Conservation (phyloP, 1,284 basidiomycete genomes). For the Sporisorium exsertum region DNA sequence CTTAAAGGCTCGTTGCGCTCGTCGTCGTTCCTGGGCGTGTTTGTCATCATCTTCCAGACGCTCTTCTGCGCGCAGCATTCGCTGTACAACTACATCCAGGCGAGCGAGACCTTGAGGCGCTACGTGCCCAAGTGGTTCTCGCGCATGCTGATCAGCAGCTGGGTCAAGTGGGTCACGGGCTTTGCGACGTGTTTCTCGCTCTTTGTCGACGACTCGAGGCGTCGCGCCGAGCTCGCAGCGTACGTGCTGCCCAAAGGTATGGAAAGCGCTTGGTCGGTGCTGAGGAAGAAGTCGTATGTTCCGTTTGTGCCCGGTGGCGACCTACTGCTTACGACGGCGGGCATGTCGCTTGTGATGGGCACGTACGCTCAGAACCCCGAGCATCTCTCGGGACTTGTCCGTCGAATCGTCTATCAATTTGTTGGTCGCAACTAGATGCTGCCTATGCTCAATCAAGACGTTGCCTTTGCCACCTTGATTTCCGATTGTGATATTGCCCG, state of each 20-base stretch:
- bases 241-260: constrained; percentile 90
- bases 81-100: constrained; percentile 71
- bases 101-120: constrained; percentile 24
- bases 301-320: constrained; percentile 77
- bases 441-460: constrained; percentile 1
- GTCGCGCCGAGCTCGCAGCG: constrained; percentile 88
- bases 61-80: constrained; percentile 81
- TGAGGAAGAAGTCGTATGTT: constrained; percentile 81
- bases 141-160: constrained; percentile 76
- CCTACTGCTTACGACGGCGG: constrained; percentile 77
- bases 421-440: constrained; percentile 56
- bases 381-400: constrained; percentile 86
- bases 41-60: constrained; percentile 88
- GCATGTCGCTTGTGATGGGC: constrained; percentile 92
- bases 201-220: constrained; percentile 85
- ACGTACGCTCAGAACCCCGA: constrained; percentile 86
- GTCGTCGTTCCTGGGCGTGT: constrained; percentile 87
- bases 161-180: constrained; percentile 77
- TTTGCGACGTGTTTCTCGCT: constrained; percentile 82
- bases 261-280: constrained; percentile 79
- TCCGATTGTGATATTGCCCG: neutral
- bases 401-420: constrained; percentile 82
- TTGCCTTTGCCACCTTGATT: neutral
- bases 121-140: constrained; percentile 72
- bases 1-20: constrained; percentile 82